Evolutionary conservation across 1,139 yeast genomes (phyloP).

Genomic region (Geotrichum bryndzae): DNA sequence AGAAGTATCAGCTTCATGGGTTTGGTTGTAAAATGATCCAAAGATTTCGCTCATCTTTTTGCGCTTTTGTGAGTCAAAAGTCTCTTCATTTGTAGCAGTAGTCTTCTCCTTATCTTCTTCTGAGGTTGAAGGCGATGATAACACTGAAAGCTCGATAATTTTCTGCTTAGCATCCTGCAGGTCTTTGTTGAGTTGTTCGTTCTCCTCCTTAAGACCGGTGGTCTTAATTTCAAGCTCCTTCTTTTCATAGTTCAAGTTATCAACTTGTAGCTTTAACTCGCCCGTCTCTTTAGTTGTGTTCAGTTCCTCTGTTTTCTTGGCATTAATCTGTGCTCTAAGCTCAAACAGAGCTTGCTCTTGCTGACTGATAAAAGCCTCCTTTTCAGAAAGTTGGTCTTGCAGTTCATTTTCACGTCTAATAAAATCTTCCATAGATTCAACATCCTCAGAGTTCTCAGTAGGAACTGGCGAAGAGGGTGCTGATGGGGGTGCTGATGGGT

Average conservation of each 20-base stretch:
- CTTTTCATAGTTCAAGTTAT: constrained; percentile 29
- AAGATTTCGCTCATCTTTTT: constrained; percentile 20
- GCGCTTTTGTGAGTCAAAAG: constrained; percentile 14
- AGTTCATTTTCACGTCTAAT: constrained; percentile 34
- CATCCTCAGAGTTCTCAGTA: not conserved
- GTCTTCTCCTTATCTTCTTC: not conserved
- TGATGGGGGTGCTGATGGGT: constrained; percentile 1
- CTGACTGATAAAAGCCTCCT: constrained; percentile 29
- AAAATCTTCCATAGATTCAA: constrained; percentile 27
- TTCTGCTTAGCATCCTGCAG: constrained; percentile 22
- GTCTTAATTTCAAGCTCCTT: constrained; percentile 31
- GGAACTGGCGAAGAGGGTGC: not conserved
- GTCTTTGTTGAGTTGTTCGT: constrained; percentile 26
- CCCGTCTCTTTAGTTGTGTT: constrained; percentile 8
- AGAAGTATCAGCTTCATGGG: not conserved
- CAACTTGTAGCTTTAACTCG: constrained; percentile 27
- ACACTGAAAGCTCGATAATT: constrained; percentile 1
- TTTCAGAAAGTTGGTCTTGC: constrained; percentile 34
- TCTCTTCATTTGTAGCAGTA: not conserved
- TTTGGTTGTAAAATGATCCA: constrained; percentile 15
- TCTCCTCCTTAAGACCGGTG: constrained; percentile 29
- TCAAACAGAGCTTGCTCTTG: constrained; percentile 21
- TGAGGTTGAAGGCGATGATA: not conserved
- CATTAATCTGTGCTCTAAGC: constrained; percentile 5
- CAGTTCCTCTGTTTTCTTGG: constrained; percentile 2